Percentiles rank a stretch among this genome's conserved stretches.
These are phyloP conservation scores for Hibiscus mutabilis DNA, from an alignment of 345 rosid genomes.

Conservation along the genomic window DNA sequence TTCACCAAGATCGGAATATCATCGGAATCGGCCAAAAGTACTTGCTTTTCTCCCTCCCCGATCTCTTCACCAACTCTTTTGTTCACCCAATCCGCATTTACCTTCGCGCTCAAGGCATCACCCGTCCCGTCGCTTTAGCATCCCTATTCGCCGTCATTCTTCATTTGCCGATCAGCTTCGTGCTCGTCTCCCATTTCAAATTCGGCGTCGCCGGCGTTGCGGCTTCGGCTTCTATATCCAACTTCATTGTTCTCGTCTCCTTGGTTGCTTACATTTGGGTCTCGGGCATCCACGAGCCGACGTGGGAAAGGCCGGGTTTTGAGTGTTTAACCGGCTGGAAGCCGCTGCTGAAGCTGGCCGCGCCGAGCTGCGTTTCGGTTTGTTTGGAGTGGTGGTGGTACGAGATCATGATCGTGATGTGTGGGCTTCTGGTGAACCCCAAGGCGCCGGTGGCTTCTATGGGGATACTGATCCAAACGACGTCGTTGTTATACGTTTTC, in stretches of 20 bases:
- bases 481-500: constrained; percentile 76
- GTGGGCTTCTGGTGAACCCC: constrained; percentile 66
- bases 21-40: constrained; percentile 58
- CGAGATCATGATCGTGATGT: constrained; percentile 83
- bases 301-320: constrained; percentile 64
- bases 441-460: constrained; percentile 76
- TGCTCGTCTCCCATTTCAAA: constrained; percentile 47
- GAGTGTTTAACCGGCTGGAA: constrained; percentile 79
- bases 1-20: constrained; percentile 67
- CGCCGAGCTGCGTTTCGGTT: constrained; percentile 91
- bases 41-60: constrained; percentile 69
- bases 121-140: constrained; percentile 74
- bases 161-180: constrained; percentile 57
- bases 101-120: constrained; percentile 94
- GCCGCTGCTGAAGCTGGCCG: constrained; percentile 66
- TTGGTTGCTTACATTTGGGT: constrained; percentile 50
- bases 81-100: constrained; percentile 94
- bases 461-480: constrained; percentile 90
- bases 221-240: constrained; percentile 61
- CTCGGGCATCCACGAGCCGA: constrained; percentile 53
- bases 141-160: constrained; percentile 59
- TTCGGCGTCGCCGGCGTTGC: constrained; percentile 82
- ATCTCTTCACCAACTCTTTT: constrained; percentile 71
- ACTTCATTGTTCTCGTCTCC: constrained; percentile 43
- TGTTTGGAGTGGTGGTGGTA: constrained; percentile 97